Evolutionary conservation across 1,139 yeast genomes (phyloP).

Genomic region (Geotrichum candidum): DNA sequence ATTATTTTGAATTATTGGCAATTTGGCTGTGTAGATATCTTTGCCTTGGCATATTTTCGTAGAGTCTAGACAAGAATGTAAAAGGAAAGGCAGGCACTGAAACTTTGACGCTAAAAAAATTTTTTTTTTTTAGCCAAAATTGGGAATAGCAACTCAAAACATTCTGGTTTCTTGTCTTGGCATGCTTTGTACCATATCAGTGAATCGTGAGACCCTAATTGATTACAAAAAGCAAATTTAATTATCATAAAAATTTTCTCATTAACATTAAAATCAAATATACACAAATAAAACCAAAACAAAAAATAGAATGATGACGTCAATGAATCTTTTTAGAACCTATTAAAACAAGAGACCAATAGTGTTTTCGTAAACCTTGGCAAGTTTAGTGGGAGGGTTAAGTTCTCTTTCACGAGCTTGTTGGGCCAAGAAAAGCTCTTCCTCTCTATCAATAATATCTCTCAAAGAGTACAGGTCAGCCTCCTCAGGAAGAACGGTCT

Average conservation of each 20-base stretch:
- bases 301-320: background rate
- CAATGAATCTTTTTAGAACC: background rate
- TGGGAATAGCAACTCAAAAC: background rate
- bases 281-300: background rate
- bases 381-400: conserved; percentile 10
- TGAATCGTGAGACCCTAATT: background rate
- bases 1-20: too few relatives aligned
- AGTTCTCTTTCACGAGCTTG: conserved; percentile 39
- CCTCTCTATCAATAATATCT: conserved; percentile 65
- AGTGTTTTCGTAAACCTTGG: conserved; percentile 12
- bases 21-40: too few relatives aligned
- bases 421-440: conserved; percentile 45
- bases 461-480: conserved; percentile 60
- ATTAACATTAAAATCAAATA: background rate
- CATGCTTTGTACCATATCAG: background rate
- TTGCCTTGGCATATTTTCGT: background rate
- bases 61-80: background rate
- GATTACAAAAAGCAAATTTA: too few relatives aligned
- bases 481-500: conserved; percentile 47
- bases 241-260: background rate
- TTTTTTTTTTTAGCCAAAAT: background rate
- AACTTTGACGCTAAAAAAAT: background rate
- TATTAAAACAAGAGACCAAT: conserved; percentile 15
- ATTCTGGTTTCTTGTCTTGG: background rate
- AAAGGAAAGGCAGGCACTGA: background rate